Evolutionary conservation across 768 basidiomycete genomes (phyloP), one percentile per base, ranked within the genome.

Genomic region (Galerina marginata): DNA sequence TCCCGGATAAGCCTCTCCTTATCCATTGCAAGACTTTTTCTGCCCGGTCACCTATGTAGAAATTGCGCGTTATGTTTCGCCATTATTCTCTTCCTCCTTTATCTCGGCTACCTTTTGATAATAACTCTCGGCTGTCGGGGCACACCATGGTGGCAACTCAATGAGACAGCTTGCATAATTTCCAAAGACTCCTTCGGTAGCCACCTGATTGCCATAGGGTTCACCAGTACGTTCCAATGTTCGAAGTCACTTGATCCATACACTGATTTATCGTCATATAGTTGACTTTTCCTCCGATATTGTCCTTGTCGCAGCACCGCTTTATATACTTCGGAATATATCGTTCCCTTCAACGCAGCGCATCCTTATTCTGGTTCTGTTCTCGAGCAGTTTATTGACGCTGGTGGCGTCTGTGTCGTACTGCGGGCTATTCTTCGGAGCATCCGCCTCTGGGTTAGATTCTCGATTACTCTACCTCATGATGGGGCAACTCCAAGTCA

Each of bases 231-330:
- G 47, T 33, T 49, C 23, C 33, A 4, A 23, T 54, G 40, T 53
- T 39, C 15, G 39, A 25, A 29, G 12, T 23, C 37, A 11, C 6
- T 39, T 33, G 20, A 20, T 20, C 42, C 9, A 20, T 10, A 15
- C 6, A 46, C 29, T 39, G 23, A 10, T 26, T 50, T 2, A 11
- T 20, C 23, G 11, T 36, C 14, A 33, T 26, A 54, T 38, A 74
- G 73, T 65, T 12, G 70, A 74, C 49, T 47, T 73, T 20, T 25
- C 61, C 12, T 63, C 69, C 1, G 74, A 75, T 62, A 51, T 62
- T 10, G 63, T 61, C 25, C 66, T 74, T 1, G 63, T 73, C 33
- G 43, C 52, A 14, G 64, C 67, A n/a, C 73, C 73, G 14, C 56
- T 71, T 2, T 54, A 62, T 20, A 62, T 73, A 53, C 60, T 75